Base-by-base conservation (phyloP, 2,329 filamentous ascomycete genomes). In the Amauroascus verrucosus region DNA sequence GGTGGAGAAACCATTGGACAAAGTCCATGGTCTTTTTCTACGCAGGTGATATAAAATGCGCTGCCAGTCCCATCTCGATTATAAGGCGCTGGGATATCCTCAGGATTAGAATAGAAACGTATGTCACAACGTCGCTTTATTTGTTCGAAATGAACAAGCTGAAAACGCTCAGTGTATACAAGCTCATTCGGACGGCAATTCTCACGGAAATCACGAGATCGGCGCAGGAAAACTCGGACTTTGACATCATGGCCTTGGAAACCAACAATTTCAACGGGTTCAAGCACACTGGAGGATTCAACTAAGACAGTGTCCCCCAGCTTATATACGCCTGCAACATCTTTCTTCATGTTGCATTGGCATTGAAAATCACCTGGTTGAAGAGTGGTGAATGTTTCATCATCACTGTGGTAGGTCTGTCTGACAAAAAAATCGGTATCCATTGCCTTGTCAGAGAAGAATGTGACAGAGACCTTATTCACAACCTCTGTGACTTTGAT, bases 351-450 rank as follows among this genome's bases (percentile, higher is more conserved):
- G n/a, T n/a, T 18, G 54, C 80, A 67, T 22, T 58, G 55, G 59
- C 85, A 88, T 2, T 44, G 58, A 30, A 83, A 72, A 59, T 90
- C 81, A 0, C 67, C 60, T 3, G 75, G 56, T 7, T 75, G 65
- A 0, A 89, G 66, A 0, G 79, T 80, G 0, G 81, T 68, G 72
- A 86, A 90, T 14, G 78, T 76, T 1, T 79, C 77, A 1, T 84
- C 75, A 0, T 75, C 68, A 1, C 76, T 75, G 1, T 81, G 63
- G 59, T 87, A 91, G 0, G 80, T 84, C 59, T 88, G 84, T 0
- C 87, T 77, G 1, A 90, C 77, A 56, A 91, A 86, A 44, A 83
- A 79, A 6, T 81, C 77, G 1, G 70, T 69, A 0, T 61, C 62
- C 0, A 70, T 63, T 0, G 80, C 41, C 40, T 48, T 77, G 1